phyloP scores from a whole-genome alignment of 2,329 filamentous ascomycete genomes.

The Teratosphaeria nubilosa region DNA sequence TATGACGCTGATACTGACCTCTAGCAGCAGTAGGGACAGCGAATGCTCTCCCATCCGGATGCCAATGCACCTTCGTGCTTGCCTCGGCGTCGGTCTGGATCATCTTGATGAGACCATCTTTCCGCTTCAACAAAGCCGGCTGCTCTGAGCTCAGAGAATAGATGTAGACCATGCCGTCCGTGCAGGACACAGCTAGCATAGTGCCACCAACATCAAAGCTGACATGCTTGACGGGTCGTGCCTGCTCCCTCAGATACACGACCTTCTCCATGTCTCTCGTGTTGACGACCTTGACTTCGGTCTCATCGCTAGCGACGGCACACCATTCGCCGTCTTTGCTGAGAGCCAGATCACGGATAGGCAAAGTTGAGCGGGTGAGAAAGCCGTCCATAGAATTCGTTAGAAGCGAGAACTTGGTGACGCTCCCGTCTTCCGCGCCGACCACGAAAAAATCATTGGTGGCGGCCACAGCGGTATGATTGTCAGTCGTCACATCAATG shows the following conservation, averaged over 20 bases:
- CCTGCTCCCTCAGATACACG: constrained; percentile 71
- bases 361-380: constrained; percentile 72
- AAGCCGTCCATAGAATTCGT: constrained; percentile 68
- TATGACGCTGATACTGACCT: constrained; percentile 10
- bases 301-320: constrained; percentile 92
- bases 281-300: constrained; percentile 81
- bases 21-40: constrained; percentile 71
- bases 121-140: constrained; percentile 69
- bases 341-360: constrained; percentile 75
- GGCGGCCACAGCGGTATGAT: constrained; percentile 69
- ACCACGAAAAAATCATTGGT: constrained; percentile 75
- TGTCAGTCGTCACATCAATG: constrained; percentile 82
- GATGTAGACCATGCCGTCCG: constrained; percentile 80
- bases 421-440: constrained; percentile 89
- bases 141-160: constrained; percentile 73
- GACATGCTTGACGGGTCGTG: constrained; percentile 80
- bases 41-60: constrained; percentile 88
- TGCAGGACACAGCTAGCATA: constrained; percentile 70
- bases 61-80: constrained; percentile 72
- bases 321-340: constrained; percentile 77
- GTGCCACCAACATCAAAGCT: constrained; percentile 74
- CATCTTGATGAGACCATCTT: constrained; percentile 75
- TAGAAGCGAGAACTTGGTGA: constrained; percentile 80
- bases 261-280: constrained; percentile 67
- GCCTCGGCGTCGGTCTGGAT: constrained; percentile 68